A percentile compares a stretch with the other conserved stretches of the same genome.
Conservation (phyloP, 2,329 filamentous ascomycete species). For the Dryadomyces quercivorus region DNA sequence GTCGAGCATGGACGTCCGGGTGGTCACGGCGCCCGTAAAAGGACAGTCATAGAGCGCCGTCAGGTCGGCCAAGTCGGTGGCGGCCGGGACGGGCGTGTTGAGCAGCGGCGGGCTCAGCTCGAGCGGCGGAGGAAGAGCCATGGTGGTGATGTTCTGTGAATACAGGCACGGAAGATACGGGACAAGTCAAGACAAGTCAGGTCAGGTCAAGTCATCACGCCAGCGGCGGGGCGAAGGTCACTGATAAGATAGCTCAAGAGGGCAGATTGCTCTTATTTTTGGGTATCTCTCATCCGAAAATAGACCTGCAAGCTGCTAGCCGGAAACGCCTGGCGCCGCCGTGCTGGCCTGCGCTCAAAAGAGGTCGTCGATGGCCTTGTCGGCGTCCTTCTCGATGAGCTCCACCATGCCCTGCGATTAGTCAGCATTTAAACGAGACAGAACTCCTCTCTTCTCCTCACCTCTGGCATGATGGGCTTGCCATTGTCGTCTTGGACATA, state of each 20-base stretch:
- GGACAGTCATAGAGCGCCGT: constrained; percentile 45
- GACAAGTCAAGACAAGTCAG: too few species aligned
- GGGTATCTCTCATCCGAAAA: constrained; percentile 1
- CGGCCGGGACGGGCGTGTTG: constrained; percentile 69
- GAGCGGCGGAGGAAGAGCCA: constrained; percentile 30
- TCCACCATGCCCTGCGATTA: constrained; percentile 73
- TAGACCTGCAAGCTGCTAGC: background rate
- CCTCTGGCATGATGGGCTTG: constrained; percentile 82
- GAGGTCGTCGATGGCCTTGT: constrained; percentile 81
- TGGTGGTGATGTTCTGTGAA: background rate
- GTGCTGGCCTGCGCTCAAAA: constrained; percentile 35
- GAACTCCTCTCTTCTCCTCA: constrained; percentile 27
- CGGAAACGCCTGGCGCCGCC: background rate
- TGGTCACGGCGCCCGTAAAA: constrained; percentile 62
- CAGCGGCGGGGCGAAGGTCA: too few species aligned
- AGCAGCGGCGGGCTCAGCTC: constrained; percentile 52
- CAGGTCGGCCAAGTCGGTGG: constrained; percentile 52
- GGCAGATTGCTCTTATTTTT: constrained; percentile 1
- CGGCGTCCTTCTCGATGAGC: constrained; percentile 83
- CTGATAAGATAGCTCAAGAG: background rate
- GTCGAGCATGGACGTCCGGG: constrained; percentile 52
- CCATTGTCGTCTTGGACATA: constrained; percentile 71
- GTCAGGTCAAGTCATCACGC: too few species aligned
- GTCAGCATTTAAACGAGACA: constrained; percentile 13
- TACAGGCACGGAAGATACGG: too few species aligned